These are phyloP conservation scores for Sporothrix phasma DNA, from an alignment of 2,329 filamentous ascomycete species.

Conservation along the genomic window DNA sequence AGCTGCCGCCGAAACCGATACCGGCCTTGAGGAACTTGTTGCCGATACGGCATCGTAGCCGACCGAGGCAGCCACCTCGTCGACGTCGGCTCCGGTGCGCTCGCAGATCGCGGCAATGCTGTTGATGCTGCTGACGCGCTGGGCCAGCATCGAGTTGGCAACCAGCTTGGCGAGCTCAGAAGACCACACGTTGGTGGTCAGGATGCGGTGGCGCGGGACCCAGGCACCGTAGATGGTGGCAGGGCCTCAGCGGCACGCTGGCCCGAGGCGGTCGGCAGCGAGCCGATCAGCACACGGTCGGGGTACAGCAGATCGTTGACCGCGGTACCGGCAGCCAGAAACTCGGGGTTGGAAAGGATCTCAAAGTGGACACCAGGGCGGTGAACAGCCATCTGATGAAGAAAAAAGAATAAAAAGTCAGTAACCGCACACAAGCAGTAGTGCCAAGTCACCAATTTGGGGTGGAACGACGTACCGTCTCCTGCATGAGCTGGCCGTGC, in stretches of 20 bases:
- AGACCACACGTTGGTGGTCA: constrained; percentile 66
- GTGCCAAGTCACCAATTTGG: neutral
- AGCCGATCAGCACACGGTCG: constrained; percentile 68
- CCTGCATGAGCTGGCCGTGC: constrained; percentile 61
- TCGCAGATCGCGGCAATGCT: constrained; percentile 73
- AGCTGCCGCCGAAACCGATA: constrained; percentile 70
- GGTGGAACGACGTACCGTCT: constrained; percentile 43
- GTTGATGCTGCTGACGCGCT: constrained; percentile 74
- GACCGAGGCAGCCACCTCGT: constrained; percentile 57
- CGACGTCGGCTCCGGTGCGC: constrained; percentile 63
- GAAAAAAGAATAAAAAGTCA: neutral
- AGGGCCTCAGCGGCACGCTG: constrained; percentile 53
- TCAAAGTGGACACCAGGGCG: constrained; percentile 59
- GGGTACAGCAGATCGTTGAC: constrained; percentile 60
- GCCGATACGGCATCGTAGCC: constrained; percentile 65
- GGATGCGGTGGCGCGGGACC: constrained; percentile 57
- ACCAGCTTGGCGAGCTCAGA: constrained; percentile 72
- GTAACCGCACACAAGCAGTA: neutral
- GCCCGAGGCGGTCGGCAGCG: constrained; percentile 49
- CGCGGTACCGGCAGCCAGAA: constrained; percentile 68
- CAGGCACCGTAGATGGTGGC: constrained; percentile 59
- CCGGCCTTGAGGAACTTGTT: constrained; percentile 63
- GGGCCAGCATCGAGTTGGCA: constrained; percentile 70
- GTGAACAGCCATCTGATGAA: constrained; percentile 41
- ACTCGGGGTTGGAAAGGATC: constrained; percentile 73